Evolutionary conservation across 2,329 filamentous ascomycete species (phyloP), one percentile per base, ranked within the genome.

Genomic region (Atkinsonella texensis): DNA sequence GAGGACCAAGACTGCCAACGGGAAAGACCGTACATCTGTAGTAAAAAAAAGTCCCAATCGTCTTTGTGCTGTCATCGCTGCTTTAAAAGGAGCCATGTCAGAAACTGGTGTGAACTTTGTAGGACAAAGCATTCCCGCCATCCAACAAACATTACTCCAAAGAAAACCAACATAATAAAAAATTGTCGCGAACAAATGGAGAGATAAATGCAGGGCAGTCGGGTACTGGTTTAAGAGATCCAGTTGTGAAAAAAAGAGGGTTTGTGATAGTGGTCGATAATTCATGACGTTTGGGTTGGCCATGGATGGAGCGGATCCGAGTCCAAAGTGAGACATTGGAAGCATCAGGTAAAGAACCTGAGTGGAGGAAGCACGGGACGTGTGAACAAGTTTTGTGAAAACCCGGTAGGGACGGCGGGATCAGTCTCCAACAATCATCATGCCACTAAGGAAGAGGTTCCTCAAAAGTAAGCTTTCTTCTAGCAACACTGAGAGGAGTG

Each of bases 391-490:
- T 39, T 42, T 3, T n/a, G 47, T n/a, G 7, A n/a, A 7, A 33
- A 41, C 38, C n/a, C 31, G 17, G 20, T 10, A 31, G 35, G 15
- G 35, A 31, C 15, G 18, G 23, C 13, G 13, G 35, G 10, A 7
- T 18, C 18, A 39, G 15, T 44, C 3, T 40, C 46, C n/a, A 4
- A 52, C 46, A 52, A 42, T 46, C n/a, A 48, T 49, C 51, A 51
- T 41, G 41, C 40, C 49, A 49, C 46, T 57, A 60, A 39, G 56
- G 54, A 48, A 59, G 53, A 46, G 86, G 74, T 50, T 82, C 81
- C 62, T 95, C 89, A 68, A 95, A 94, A 51, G 90, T 94, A 53
- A 95, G 74, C 56, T 83, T 77, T 63, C 86, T 80, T 60, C 87
- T 74, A n/a, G 86, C 78, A 46, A 85, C 80, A 58, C 81, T 87